Evolutionary conservation across 495 filamentous ascomycete species (phyloP).

Genomic region (Lophiotrema nucula): DNA sequence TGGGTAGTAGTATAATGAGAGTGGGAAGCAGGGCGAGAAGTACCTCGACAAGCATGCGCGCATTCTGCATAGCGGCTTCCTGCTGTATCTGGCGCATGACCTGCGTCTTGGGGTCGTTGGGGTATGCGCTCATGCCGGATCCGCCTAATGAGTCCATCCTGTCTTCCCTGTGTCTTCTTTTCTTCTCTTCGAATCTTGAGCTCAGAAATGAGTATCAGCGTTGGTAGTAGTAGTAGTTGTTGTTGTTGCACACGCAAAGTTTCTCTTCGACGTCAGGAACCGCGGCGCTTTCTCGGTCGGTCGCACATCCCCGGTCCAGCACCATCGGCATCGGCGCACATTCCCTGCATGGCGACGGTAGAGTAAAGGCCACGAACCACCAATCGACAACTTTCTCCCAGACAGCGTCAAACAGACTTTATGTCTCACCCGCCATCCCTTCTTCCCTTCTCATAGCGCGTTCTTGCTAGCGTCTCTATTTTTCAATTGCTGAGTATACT

Average conservation of each 20-base stretch:
- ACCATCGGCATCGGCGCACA: background rate
- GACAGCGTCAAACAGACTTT: background rate
- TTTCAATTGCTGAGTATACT: constrained; percentile 16
- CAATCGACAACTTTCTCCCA: background rate
- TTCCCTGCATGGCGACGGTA: too few relatives aligned
- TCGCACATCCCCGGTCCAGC: background rate
- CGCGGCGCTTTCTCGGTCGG: background rate
- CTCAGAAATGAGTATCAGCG: too few relatives aligned
- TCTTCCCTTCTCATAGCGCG: constrained; percentile 26
- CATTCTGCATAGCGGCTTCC: constrained; percentile 73
- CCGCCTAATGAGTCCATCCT: constrained; percentile 34
- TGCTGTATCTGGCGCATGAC: constrained; percentile 73
- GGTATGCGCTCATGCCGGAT: constrained; percentile 26
- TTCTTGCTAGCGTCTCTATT: background rate
- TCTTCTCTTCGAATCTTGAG: background rate
- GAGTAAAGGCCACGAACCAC: constrained; percentile 30
- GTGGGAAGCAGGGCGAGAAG: too few relatives aligned
- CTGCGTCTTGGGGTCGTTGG: constrained; percentile 60
- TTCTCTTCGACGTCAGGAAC: background rate
- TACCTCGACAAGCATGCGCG: constrained; percentile 72
- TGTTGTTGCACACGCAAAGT: constrained; percentile 1
- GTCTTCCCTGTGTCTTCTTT: background rate
- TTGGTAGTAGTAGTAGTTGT: background rate
- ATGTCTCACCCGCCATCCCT: constrained; percentile 26
- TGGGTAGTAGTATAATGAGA: too few relatives aligned